Evolutionary conservation across 1,139 yeast genomes (phyloP), one percentile per base, ranked within the genome.

Genomic region (Hanseniaspora sp.): DNA sequence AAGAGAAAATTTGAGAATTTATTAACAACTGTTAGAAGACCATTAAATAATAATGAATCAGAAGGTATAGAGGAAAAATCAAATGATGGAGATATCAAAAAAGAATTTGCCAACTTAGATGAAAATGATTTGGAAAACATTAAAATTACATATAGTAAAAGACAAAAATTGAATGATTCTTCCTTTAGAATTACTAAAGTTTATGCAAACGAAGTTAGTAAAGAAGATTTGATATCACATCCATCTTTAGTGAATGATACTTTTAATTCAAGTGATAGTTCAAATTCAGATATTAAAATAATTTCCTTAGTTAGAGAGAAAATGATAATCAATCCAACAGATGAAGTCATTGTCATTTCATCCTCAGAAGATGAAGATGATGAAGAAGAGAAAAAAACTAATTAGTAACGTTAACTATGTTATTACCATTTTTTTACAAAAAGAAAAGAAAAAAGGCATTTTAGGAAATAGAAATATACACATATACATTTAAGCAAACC

Each of bases 271-370:
- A 28, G 6, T 12, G 43, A 51, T 18, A 28, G 35, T 12, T 41
- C 42, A 17, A 40, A 43, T 9, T 33, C 29, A 2, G 48, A 45
- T 7, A 48, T 51, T 39, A 37, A 45, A 17, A 23, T 38, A 17
- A 23, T 45, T 5, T 44, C 54, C 11, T 18, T 51, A 17, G 48
- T 51, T 5, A 51, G 49, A 45, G 54, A 51, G 28, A 51, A 51
- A 17, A 35, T 51, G 29, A 48, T 51, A 7, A 45, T 41, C 6
- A 51, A 51, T 23, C 54, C 54, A 29, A 51, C 54, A 18, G 48
- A 51, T 23, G 54, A 51, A 23, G 48, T 51, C 7, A 44, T 51
- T 33, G 41, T 51, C 11, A 51, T 51, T 12, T 51, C 54, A 8
- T 48, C 53, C 2, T 45, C 44, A 11, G 53, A 48, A 12, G 53